These are phyloP conservation scores for Exophiala aquamarina DNA, from an alignment of 2,329 filamentous ascomycete genomes.

Conservation along the genomic window DNA sequence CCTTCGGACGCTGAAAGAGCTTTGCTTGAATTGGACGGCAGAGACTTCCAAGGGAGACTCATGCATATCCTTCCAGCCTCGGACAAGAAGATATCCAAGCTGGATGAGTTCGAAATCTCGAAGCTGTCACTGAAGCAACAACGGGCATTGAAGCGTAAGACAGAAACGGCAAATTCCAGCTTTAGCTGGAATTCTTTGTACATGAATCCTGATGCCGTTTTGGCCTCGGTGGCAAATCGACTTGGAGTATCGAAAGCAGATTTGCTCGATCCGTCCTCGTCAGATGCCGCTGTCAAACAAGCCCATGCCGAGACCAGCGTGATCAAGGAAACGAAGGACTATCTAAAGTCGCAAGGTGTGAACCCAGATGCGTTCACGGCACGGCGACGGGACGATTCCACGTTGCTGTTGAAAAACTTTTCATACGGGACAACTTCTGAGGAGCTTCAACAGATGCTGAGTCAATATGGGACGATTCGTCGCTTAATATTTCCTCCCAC, in stretches of 20 bases:
- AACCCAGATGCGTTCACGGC: constrained; percentile 90
- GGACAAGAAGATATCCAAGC: constrained; percentile 74
- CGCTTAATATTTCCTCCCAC: constrained; percentile 88
- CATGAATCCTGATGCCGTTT: constrained; percentile 90
- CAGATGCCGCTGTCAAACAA: constrained; percentile 93
- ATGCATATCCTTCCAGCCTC: constrained; percentile 85
- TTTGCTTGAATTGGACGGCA: constrained; percentile 76
- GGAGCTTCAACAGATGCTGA: constrained; percentile 77
- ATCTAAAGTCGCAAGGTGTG: constrained; percentile 83
- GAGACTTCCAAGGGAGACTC: constrained; percentile 87
- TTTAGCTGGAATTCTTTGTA: constrained; percentile 99
- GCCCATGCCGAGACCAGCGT: constrained; percentile 94
- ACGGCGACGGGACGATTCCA: constrained; percentile 77
- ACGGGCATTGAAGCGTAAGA: constrained; percentile 81
- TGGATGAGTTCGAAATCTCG: constrained; percentile 86
- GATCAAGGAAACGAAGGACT: constrained; percentile 93
- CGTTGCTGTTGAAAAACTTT: constrained; percentile 94
- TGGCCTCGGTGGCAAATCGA: constrained; percentile 81
- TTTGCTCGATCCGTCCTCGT: constrained; percentile 89
- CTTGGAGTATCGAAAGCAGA: constrained; percentile 89
- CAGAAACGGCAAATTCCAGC: constrained; percentile 71
- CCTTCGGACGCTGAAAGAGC: constrained; percentile 73
- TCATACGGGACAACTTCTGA: constrained; percentile 77
- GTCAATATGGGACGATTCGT: constrained; percentile 78
- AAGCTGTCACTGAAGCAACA: constrained; percentile 95